Percentiles rank a stretch among this genome's conserved stretches.
Evolutionary conservation across 2,329 filamentous ascomycete species (phyloP).

Genomic region (Magnaporthiopsis incrustans): DNA sequence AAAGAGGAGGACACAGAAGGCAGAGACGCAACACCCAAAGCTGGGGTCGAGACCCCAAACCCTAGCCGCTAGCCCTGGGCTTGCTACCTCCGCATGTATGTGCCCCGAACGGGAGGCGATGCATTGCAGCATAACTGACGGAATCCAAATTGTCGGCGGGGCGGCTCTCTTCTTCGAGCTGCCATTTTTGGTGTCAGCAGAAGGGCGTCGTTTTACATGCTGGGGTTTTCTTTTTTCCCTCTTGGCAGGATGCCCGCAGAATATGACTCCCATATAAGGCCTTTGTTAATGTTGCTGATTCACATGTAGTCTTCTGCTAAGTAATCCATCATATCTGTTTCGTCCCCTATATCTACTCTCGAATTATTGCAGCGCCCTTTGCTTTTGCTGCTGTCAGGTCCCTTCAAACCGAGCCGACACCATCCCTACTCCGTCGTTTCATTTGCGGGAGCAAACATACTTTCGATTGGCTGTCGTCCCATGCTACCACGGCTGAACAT

Average conservation of each 20-base stretch:
- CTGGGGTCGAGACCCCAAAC: neutral
- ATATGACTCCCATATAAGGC: too few relatives aligned
- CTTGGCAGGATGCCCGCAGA: neutral
- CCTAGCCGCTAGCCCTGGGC: neutral
- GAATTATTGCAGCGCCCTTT: too few relatives aligned
- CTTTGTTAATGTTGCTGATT: too few relatives aligned
- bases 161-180: neutral
- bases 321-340: too few relatives aligned
- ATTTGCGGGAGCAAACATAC: neutral
- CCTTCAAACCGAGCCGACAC: too few relatives aligned
- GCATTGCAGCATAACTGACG: neutral
- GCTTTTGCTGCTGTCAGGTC: too few relatives aligned
- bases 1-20: neutral
- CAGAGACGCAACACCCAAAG: neutral
- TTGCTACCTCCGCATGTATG: neutral
- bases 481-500: neutral
- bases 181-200: neutral
- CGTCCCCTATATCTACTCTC: too few relatives aligned
- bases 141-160: neutral
- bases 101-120: neutral
- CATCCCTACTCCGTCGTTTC: neutral
- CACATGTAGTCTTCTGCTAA: too few relatives aligned
- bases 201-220: neutral
- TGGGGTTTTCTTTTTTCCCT: neutral
- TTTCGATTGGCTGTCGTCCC: neutral